A percentile compares a stretch with the other conserved stretches of the same genome.
These are phyloP conservation scores for Claviceps sp. DNA, from an alignment of 2,329 filamentous ascomycete genomes.

Conservation along the genomic window DNA sequence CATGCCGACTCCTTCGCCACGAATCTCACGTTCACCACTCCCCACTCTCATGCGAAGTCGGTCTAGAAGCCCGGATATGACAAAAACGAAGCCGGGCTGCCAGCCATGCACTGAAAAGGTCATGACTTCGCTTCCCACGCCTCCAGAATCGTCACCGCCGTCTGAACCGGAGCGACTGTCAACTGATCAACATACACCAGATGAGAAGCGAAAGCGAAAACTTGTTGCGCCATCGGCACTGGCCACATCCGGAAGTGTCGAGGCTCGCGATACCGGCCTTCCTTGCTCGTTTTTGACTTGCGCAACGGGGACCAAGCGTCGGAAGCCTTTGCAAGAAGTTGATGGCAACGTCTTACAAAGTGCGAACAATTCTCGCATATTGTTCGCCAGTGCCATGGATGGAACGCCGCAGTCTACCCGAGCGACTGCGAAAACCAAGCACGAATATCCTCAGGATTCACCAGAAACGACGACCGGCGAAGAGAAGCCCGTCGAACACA, in stretches of 20 bases:
- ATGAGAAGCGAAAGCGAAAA: conserved; percentile 5
- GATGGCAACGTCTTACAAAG: conserved; percentile 11
- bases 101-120: background rate
- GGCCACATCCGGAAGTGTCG: conserved; percentile 6
- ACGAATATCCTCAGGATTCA: background rate
- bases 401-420: background rate
- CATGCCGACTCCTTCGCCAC: conserved; percentile 21
- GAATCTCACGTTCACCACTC: conserved; percentile 3
- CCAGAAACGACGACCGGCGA: background rate
- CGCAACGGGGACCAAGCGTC: conserved; percentile 2
- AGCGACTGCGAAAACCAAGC: background rate
- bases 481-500: background rate
- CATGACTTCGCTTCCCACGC: conserved; percentile 4
- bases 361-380: background rate
- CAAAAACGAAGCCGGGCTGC: background rate
- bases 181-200: background rate
- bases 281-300: background rate
- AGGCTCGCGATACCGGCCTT: conserved; percentile 5
- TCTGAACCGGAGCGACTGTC: background rate
- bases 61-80: background rate
- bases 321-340: conserved; percentile 12
- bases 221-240: background rate
- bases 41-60: background rate
- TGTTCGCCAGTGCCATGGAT: background rate
- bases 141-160: conserved; percentile 7